Evolutionary conservation across 495 filamentous ascomycete genomes (phyloP), one percentile per base, ranked within the genome.

Genomic region (Aspergillus nidulans): DNA sequence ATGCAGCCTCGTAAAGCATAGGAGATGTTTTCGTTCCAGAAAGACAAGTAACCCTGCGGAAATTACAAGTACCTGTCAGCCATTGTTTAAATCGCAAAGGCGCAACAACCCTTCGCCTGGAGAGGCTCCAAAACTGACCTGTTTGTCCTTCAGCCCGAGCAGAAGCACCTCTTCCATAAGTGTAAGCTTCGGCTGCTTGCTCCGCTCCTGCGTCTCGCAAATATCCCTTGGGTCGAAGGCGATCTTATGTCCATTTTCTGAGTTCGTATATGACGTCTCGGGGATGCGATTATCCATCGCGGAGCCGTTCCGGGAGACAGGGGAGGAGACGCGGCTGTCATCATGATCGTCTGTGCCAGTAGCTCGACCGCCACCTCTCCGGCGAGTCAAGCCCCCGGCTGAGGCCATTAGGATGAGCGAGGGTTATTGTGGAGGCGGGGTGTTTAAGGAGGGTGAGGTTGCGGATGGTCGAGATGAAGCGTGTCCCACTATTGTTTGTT

Each of bases 1-100:
- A 98, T 97, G 71, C 94, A 98, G 61, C 94, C 94, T 66, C 94
- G 86, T 56, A 98, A 77, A 54, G 94, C 94, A 71, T 98, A 98
- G 25, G 91, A 96, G 55, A 98, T 98, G 72, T 98, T 97, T 72
- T 98, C 94, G 69, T 98, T 98, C 94, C 94, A 98, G 74, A 97
- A 97, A 7, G 95, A 97, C 56, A 97, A 85, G 71, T 97, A 96
- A 58, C 94, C 94, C 90, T 96, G 63, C 58, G 46, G 25, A 44
- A 54, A 13, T n/a, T 41, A 19, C 21, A 36, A 26, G 34, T 21
- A 23, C 26, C 44, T n/a, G 57, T 69, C 60, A 72, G 63, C 59
- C 36, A 56, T 58, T 49, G 45, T 41, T 26, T 34, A 39, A 15
- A 32, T 19, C 16, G 42, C 19, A 24, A 21, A 38, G 16, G 30